Conservation (phyloP, 352 stramenopile species). For the Globisporangium recalcitrans region DNA sequence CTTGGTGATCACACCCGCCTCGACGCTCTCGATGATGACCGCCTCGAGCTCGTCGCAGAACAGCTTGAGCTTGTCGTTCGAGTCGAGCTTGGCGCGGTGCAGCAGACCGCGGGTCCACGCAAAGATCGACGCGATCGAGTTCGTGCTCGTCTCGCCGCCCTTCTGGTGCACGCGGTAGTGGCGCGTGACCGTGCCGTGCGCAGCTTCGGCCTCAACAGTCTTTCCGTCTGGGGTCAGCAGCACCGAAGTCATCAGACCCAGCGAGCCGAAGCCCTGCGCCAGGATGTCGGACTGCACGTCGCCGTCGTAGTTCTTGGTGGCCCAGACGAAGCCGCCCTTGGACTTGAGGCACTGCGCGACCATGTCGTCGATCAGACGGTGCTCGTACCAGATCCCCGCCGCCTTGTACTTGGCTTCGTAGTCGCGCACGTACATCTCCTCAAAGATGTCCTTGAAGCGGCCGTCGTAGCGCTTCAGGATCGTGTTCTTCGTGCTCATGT, state of each 20-base stretch:
- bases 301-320: conserved; percentile 90
- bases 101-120: conserved; percentile 82
- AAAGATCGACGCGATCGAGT: conserved; percentile 88
- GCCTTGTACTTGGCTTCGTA: conserved; percentile 75
- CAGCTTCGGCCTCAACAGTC: conserved; percentile 85
- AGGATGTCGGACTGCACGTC: conserved; percentile 90
- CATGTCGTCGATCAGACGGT: conserved; percentile 89
- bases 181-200: conserved; percentile 86
- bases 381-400: conserved; percentile 75
- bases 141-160: conserved; percentile 83
- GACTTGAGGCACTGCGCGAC: conserved; percentile 87
- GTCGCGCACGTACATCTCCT: conserved; percentile 76
- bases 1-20: conserved; percentile 84
- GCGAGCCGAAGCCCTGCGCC: conserved; percentile 83
- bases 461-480: conserved; percentile 88
- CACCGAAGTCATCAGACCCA: conserved; percentile 87
- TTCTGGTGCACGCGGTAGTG: conserved; percentile 88
- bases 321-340: conserved; percentile 87
- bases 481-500: conserved; percentile 90
- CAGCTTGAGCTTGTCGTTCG: conserved; percentile 63
- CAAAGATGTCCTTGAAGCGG: conserved; percentile 88
- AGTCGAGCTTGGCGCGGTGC: conserved; percentile 83
- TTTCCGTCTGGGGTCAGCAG: conserved; percentile 79
- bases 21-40: conserved; percentile 77
- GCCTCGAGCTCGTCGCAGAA: conserved; percentile 77